These are phyloP conservation scores for Huntiella bhutanensis DNA, from an alignment of 2,329 filamentous ascomycete species.

Conservation along the genomic window DNA sequence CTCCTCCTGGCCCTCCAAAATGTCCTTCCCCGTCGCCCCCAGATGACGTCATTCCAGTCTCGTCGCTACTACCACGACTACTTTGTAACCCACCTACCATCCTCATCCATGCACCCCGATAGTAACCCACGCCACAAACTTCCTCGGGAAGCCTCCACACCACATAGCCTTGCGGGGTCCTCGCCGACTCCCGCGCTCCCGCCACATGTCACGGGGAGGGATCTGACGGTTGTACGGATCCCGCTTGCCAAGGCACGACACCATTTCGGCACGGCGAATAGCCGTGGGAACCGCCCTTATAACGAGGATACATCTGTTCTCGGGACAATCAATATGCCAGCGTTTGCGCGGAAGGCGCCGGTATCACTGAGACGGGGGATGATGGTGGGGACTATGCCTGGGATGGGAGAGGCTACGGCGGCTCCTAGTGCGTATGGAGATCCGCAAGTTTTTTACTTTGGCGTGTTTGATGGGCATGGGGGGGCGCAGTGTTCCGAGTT, in stretches of 20 bases:
- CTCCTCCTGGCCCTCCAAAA: not conserved
- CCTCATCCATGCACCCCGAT: conserved; percentile 81
- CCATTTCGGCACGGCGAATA: conserved; percentile 69
- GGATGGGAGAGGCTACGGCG: conserved; percentile 39
- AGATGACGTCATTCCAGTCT: conserved; percentile 9
- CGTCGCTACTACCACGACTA: conserved; percentile 69
- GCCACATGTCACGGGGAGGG: conserved; percentile 42
- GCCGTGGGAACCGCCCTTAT: conserved; percentile 64
- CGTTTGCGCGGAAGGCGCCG: conserved; percentile 72
- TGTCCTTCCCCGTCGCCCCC: not conserved
- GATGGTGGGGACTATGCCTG: conserved; percentile 22
- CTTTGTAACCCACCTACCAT: conserved; percentile 90
- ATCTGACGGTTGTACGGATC: conserved; percentile 87
- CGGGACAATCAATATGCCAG: conserved; percentile 79
- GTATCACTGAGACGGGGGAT: conserved; percentile 27
- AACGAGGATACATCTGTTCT: conserved; percentile 94
- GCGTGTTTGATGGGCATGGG: conserved; percentile 88
- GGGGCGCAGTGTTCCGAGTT: conserved; percentile 79
- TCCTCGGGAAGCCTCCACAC: conserved; percentile 65
- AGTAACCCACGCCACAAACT: conserved; percentile 69
- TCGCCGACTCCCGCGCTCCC: conserved; percentile 38
- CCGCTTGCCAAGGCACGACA: conserved; percentile 87
- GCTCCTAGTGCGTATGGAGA: conserved; percentile 69
- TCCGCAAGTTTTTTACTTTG: conserved; percentile 95
- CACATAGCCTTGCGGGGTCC: conserved; percentile 42